Percentiles rank a stretch among this genome's conserved stretches.
Conservation (phyloP, 2,329 filamentous ascomycete genomes). For the Trichoderma simmonsii region DNA sequence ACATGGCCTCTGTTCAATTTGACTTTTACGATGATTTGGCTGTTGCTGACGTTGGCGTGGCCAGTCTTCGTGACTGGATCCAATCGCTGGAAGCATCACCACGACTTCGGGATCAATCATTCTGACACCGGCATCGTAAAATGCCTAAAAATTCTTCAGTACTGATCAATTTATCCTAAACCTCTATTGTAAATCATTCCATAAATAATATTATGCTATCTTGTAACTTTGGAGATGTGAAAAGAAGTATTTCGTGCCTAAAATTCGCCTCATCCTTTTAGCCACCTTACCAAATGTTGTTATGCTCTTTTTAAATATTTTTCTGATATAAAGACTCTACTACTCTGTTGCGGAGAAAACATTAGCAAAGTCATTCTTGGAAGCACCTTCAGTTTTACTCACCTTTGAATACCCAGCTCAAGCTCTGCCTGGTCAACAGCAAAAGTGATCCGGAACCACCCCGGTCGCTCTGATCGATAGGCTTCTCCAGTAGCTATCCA, state of each 20-base stretch:
- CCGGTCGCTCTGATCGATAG: background rate
- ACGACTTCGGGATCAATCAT: fast-evolving
- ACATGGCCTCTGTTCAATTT: background rate
- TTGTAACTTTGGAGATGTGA: background rate
- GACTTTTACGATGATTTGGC: background rate
- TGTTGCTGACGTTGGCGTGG: background rate
- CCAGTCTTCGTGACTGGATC: background rate
- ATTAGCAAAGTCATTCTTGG: background rate
- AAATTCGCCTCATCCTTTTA: background rate
- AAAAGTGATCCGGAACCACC: background rate
- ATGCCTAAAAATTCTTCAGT: fast-evolving
- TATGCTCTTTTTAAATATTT: background rate
- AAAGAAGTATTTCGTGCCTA: fast-evolving
- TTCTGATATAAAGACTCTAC: background rate
- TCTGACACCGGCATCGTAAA: no score
- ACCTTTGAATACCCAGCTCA: background rate
- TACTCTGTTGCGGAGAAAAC: background rate
- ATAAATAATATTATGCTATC: background rate
- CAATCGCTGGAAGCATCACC: background rate
- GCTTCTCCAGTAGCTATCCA: background rate
- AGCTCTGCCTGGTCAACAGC: background rate
- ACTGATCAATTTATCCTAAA: fast-evolving
- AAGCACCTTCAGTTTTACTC: background rate
- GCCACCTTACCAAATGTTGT: fast-evolving
- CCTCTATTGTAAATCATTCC: background rate